These are phyloP conservation scores for Pleurotus citrinopileatus DNA, from an alignment of 768 basidiomycete species.

Conservation along the genomic window DNA sequence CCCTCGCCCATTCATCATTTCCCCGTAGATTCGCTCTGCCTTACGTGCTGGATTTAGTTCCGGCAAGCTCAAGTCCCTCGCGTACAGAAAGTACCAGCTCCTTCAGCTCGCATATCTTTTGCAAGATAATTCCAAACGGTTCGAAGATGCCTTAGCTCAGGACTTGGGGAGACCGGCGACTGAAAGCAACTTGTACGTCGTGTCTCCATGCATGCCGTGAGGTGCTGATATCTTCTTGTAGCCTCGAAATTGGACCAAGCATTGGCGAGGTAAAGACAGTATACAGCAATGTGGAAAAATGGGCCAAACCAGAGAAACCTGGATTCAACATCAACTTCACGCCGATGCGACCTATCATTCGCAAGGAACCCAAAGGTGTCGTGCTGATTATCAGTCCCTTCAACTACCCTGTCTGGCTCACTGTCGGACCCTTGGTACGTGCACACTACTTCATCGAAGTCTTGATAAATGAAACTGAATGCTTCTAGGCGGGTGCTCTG, in stretches of 20 bases:
- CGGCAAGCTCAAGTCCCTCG: slow-evolving; percentile 65
- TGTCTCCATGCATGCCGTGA: not conserved
- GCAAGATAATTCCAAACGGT: slow-evolving; percentile 64
- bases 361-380: slow-evolving; percentile 77
- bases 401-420: slow-evolving; percentile 70
- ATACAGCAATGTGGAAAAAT: slow-evolving; percentile 66
- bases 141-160: slow-evolving; percentile 52
- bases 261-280: slow-evolving; percentile 52
- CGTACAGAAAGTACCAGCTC: slow-evolving; percentile 73
- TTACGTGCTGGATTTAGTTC: slow-evolving; percentile 57
- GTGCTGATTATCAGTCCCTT: slow-evolving; percentile 70
- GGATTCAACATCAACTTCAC: slow-evolving; percentile 54
- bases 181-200: slow-evolving; percentile 51
- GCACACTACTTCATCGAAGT: not conserved
- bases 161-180: slow-evolving; percentile 65
- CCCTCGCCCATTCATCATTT: too few relatives aligned
- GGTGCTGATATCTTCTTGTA: slow-evolving; percentile 21
- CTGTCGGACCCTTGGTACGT: slow-evolving; percentile 56
- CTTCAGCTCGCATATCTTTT: slow-evolving; percentile 71
- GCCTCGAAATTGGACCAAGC: slow-evolving; percentile 57
- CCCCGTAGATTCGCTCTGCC: slow-evolving; percentile 52
- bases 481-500: slow-evolving; percentile 56
- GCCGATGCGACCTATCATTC: slow-evolving; percentile 59
- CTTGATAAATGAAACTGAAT: not conserved
- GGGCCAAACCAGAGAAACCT: slow-evolving; percentile 65